phyloP scores from a whole-genome alignment of 2,329 filamentous ascomycete species.

The Epichloe amarillans region DNA sequence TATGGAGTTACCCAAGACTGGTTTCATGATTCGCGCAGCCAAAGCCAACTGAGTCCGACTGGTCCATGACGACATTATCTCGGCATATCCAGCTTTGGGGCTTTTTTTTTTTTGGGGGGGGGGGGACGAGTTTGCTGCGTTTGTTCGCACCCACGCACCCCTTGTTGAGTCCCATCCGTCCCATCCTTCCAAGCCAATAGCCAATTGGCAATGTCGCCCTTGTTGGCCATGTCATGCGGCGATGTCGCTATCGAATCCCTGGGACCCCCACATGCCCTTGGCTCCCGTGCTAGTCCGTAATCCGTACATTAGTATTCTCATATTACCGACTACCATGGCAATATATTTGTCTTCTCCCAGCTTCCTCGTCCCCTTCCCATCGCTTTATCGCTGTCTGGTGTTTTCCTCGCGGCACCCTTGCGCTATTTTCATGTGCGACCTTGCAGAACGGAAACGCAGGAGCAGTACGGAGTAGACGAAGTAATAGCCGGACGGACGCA shows the following conservation, averaged over 20 bases:
- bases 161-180: no score
- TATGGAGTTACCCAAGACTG: no score
- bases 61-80: no score
- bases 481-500: neutral
- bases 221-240: neutral
- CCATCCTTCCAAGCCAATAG: no score
- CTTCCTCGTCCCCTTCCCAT: neutral
- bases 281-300: neutral
- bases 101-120: neutral
- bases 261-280: neutral
- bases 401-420: neutral
- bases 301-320: no score
- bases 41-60: no score
- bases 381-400: no score
- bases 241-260: neutral
- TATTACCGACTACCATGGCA: no score
- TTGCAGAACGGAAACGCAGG: neutral
- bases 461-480: neutral
- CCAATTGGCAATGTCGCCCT: neutral
- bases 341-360: no score
- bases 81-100: neutral
- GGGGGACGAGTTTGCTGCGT: neutral
- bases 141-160: no score
- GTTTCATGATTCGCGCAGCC: no score
- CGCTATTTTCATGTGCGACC: constrained; percentile 6